Evolutionary conservation across 2,329 filamentous ascomycete species (phyloP), one percentile per base, ranked within the genome.

Genomic region (Xylariomycetidae sp.): DNA sequence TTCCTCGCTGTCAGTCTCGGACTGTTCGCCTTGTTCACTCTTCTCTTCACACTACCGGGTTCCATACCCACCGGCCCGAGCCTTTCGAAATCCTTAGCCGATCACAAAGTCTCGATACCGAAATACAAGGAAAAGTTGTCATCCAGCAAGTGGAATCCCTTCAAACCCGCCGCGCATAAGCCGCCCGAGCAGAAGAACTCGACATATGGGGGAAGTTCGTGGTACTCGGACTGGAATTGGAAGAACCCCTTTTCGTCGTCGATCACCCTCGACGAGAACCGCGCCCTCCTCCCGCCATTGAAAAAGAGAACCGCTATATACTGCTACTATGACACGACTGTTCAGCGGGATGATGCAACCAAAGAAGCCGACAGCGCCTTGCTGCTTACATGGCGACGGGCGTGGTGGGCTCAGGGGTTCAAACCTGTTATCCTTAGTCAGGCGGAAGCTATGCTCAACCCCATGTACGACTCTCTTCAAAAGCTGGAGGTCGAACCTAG

Each of bases 401-500:
- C 90, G 3, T 97, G 90, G 88, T 97, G 88, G 86, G 88, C 89
- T 0, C 80, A 94, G 51, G 92, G 90, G 9, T 96, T 97, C 63
- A 80, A 73, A 42, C 90, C 92, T 0, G 71, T 92, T 6, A 84
- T 97, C 25, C 63, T 97, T 36, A 82, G 85, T 31, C 74, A 79
- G 12, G 78, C 75, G 1, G 90, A 97, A 56, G 88, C 89, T 13
- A 84, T 82, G 69, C 80, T 80, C 52, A 92, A 95, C 53, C 85
- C 85, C 1, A 63, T 85, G 14, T 95, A 90, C 56, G 70, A 80
- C 45, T 69, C 80, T 33, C 64, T 94, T 33, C 81, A 88, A 57
- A 59, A 59, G 20, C 47, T 77, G 37, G 64, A 77, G n/a, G 52
- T 88, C 18, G 70, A 80, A n/a, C 55, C 69, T 0, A 66, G 64